A percentile compares a stretch with the other conserved stretches of the same genome.
phyloP scores from a whole-genome alignment of 441 rosid genomes.

The Cnidoscolus chayamansa region DNA sequence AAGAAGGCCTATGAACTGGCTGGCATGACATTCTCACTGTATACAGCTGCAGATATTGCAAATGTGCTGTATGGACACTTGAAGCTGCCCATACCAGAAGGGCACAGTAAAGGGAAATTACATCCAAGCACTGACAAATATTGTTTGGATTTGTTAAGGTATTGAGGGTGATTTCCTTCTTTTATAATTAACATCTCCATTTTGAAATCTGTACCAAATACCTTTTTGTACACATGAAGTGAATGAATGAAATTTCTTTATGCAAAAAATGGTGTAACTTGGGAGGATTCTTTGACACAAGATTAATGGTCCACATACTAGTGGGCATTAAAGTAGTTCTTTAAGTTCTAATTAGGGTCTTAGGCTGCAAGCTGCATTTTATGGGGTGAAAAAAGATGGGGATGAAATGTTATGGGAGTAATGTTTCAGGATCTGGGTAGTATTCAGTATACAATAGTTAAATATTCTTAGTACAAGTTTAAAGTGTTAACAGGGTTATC shows the following conservation, averaged over 20 bases:
- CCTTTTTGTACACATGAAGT: neutral
- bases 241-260: constrained; percentile 24
- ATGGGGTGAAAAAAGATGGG: neutral
- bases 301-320: neutral
- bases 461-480: constrained; percentile 2
- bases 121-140: constrained; percentile 96
- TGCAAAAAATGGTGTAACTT: neutral
- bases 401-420: neutral
- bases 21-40: constrained; percentile 80
- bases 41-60: constrained; percentile 84
- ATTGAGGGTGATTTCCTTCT: constrained; percentile 17
- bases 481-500: neutral
- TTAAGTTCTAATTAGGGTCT: neutral
- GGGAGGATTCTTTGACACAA: neutral
- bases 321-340: neutral
- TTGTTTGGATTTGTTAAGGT: constrained; percentile 88
- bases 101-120: constrained; percentile 61
- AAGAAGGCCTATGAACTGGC: constrained; percentile 80
- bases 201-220: neutral
- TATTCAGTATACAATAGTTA: neutral
- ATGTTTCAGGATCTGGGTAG: neutral
- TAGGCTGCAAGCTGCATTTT: neutral
- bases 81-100: constrained; percentile 77
- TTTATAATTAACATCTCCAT: neutral
- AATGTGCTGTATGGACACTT: constrained; percentile 77